These are phyloP conservation scores for Capsicum rhomboideum DNA, from an alignment of 257 asterid genomes.

Conservation along the genomic window DNA sequence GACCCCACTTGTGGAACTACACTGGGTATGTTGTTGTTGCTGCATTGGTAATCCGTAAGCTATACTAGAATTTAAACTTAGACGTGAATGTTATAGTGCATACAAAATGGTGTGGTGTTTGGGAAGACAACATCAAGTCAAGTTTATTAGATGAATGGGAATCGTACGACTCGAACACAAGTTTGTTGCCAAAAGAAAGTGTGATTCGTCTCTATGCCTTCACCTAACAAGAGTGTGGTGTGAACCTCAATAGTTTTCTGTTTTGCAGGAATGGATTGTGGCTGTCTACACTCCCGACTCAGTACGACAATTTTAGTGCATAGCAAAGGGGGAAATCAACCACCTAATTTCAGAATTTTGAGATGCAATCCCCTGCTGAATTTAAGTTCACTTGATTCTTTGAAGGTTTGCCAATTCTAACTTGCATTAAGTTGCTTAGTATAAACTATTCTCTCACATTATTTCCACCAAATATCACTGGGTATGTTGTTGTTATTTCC, in stretches of 20 bases:
- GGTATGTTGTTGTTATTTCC: too few relatives aligned
- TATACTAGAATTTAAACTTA: not conserved
- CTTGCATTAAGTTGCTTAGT: not conserved
- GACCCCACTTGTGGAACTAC: too few relatives aligned
- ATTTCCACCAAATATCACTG: not conserved
- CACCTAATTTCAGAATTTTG: slow-evolving; percentile 23
- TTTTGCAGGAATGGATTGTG: slow-evolving; percentile 52
- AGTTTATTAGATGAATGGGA: not conserved
- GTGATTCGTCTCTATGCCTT: not conserved
- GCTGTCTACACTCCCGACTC: slow-evolving; percentile 32
- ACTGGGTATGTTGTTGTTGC: too few relatives aligned
- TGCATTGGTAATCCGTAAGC: not conserved
- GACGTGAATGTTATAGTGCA: not conserved
- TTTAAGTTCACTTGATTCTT: slow-evolving; percentile 51
- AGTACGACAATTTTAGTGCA: slow-evolving; percentile 18
- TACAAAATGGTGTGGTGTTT: not conserved
- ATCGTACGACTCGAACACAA: not conserved
- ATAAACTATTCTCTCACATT: not conserved
- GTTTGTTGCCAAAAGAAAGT: not conserved
- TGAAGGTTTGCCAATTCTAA: slow-evolving; percentile 34
- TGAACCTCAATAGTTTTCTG: not conserved
- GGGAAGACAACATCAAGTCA: not conserved
- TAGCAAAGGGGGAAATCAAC: slow-evolving; percentile 18
- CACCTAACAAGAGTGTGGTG: not conserved
- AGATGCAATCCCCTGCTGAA: slow-evolving; percentile 19